Base-by-base conservation (phyloP, 345 rosid genomes). In the Hypericum perforatum region DNA sequence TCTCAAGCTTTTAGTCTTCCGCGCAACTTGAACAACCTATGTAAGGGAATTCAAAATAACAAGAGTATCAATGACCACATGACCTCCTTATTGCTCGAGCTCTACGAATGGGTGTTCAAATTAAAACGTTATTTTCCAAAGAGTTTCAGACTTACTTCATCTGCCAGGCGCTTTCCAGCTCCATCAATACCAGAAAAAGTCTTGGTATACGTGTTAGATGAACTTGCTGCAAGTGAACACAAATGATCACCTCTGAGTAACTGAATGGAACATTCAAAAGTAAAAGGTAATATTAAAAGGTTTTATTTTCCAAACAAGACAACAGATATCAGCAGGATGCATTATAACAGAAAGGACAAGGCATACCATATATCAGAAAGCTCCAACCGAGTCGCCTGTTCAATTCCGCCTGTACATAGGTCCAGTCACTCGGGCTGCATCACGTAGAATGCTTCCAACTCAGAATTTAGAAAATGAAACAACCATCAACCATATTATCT, bases 391-490 rank as follows among this genome's bases (percentile, higher is more conserved):
- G 84, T 41, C 90, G 86, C 68, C 68, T 74, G 78, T 82, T 88
- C 63, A 92, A 75, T 79, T 92, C 98, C 54, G 88, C 86, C 69
- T 91, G 88, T n/a, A 82, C 84, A 37, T 88, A 91, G 53, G 74
- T 83, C 98, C 98, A 91, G 65, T 92, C 96, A 56, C 84, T 82
- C 42, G 95, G 92, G 77, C 98, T 91, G 78, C 81, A 86, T 49
- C 44, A 59, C 48, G 61, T 53, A 52, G 54, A 63, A 57, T 49
- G 56, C 39, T 47, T n/a, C n/a, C n/a, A n/a, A n/a, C n/a, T 22
- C 32, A 22, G 4, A 58, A 43, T 29, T n/a, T 5, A 12, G 8
- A 44, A 67, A 11, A 37, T 49, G 43, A 7, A 8, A 22, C 32
- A 22, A 22, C 4, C 32, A 1, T 4, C 32, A 22, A 22, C 32